A percentile compares a stretch with the other conserved stretches of the same genome.
Evolutionary conservation across 768 basidiomycete genomes (phyloP).

Genomic region (Phanerochaete sordida): DNA sequence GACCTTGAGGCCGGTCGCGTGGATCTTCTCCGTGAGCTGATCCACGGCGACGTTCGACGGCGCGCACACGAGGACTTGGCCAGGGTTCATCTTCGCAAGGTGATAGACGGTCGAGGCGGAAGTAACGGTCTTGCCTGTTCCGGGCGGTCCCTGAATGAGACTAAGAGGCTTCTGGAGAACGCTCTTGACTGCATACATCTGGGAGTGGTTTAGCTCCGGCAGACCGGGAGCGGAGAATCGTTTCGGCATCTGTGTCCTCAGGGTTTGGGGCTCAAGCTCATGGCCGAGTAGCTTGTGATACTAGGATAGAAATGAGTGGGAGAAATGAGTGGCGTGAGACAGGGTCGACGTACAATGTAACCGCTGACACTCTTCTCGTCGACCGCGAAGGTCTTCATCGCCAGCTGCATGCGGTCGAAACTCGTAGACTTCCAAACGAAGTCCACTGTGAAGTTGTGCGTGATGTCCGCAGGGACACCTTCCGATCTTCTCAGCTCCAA

Average conservation of each 20-base stretch:
- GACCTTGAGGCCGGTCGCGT: constrained; percentile 97
- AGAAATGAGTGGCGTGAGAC: too few relatives aligned
- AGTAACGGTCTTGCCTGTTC: constrained; percentile 98
- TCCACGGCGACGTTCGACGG: constrained; percentile 99
- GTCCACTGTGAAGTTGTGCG: constrained; percentile 94
- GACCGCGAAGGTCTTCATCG: constrained; percentile 99
- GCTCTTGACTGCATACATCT: constrained; percentile 99
- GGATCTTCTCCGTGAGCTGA: constrained; percentile 98
- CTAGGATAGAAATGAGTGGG: constrained; percentile 34
- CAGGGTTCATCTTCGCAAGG: constrained; percentile 98
- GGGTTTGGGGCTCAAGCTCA: constrained; percentile 91
- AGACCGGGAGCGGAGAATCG: constrained; percentile 96
- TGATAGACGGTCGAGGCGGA: constrained; percentile 99
- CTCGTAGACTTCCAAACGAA: constrained; percentile 99
- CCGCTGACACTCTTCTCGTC: constrained; percentile 99
- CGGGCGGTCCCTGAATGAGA: constrained; percentile 97
- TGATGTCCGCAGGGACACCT: constrained; percentile 90
- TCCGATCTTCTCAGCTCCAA: constrained; percentile 88
- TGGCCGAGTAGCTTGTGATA: constrained; percentile 99
- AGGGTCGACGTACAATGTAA: constrained; percentile 61
- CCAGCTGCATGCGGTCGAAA: constrained; percentile 98
- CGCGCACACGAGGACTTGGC: constrained; percentile 97
- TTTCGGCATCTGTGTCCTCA: constrained; percentile 93
- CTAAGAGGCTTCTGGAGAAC: constrained; percentile 97
- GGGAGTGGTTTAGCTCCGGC: constrained; percentile 97